Base-by-base conservation (phyloP, 805 yeast genomes). In the Yarrowia keelungensis region DNA sequence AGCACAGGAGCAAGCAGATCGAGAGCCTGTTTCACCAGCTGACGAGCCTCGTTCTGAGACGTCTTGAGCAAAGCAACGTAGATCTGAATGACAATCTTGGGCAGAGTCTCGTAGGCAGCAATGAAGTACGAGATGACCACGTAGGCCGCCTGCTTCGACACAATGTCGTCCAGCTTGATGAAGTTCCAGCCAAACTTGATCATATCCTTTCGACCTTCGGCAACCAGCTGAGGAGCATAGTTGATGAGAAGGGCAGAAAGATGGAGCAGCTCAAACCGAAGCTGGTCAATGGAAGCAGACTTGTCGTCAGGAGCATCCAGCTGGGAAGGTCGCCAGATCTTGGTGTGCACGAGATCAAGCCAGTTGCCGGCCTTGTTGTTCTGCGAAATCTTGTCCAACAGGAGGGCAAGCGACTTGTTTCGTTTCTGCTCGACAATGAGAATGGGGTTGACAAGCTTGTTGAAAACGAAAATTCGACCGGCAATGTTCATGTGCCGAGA, bases 111-210 rank as follows among this genome's bases (percentile, higher is more conserved):
- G 75, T 87, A 95, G 0, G 89, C 89, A 0, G 92, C 85, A 70
- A 95, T 92, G 77, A 94, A 95, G 75, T 87, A 87, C 0, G 97
- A 85, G 1, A 96, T 92, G 0, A 93, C 87, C 41, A 92, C 91
- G 76, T 94, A 93, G 0, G 98, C 98, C 3, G 95, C 91, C 73
- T 93, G 97, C 75, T 95, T 95, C 35, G 97, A 86, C 64, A 92
- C 85, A 65, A 88, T 85, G 75, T 95, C 99, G 71, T 93, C 98
- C 41, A 93, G 80, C 73, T 91, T 91, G 75, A 95, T 89, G 74
- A 88, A 90, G 72, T 91, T 90, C 99, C 99, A 95, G 73, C 92
- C 90, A 79, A 92, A 95, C 76, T 91, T 92, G 77, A 95, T 91
- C 51, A 95, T 86, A 73, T 92, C 97, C 75, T 92, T 94, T 51